Evolutionary conservation across 2,329 filamentous ascomycete genomes (phyloP).

Genomic region (Arthroderma sp.): DNA sequence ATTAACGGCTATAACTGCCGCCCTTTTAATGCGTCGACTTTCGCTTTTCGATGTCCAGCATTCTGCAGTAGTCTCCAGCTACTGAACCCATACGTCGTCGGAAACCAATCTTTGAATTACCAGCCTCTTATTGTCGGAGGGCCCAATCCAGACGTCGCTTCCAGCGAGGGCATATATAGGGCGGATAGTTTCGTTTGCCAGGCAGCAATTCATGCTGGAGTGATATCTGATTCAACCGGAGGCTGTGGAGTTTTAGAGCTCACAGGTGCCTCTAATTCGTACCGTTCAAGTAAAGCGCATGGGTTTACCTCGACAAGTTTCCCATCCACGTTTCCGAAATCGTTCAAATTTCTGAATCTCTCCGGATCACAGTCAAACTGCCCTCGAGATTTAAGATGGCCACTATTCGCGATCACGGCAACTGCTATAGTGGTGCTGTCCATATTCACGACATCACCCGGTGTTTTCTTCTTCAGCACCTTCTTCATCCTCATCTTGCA

Average conservation of each 20-base stretch:
- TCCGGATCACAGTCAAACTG: conserved; percentile 42
- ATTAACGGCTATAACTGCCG: conserved; percentile 43
- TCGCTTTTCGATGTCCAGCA: conserved; percentile 45
- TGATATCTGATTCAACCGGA: conserved; percentile 57
- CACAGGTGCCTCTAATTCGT: conserved; percentile 54
- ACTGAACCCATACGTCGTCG: conserved; percentile 39
- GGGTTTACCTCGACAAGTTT: conserved; percentile 68
- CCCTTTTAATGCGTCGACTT: conserved; percentile 39
- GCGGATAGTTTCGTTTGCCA: conserved; percentile 82
- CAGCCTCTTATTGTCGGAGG: conserved; percentile 41
- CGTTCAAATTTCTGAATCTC: conserved; percentile 62
- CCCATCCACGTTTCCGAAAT: conserved; percentile 76
- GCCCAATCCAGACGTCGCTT: conserved; percentile 23
- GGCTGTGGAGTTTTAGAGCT: conserved; percentile 72
- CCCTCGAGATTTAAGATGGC: conserved; percentile 70
- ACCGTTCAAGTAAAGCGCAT: conserved; percentile 50
- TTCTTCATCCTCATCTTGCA: conserved; percentile 82
- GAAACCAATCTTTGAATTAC: conserved; percentile 40
- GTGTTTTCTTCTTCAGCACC: conserved; percentile 70
- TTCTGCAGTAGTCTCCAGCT: conserved; percentile 37
- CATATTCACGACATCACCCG: conserved; percentile 65
- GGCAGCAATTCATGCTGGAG: conserved; percentile 69
- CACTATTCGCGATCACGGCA: conserved; percentile 65
- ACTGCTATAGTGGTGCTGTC: conserved; percentile 66
- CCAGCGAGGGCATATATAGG: conserved; percentile 52